Evolutionary conservation across 768 basidiomycete species (phyloP), one percentile per base, ranked within the genome.

Genomic region (Nidularia sp.): DNA sequence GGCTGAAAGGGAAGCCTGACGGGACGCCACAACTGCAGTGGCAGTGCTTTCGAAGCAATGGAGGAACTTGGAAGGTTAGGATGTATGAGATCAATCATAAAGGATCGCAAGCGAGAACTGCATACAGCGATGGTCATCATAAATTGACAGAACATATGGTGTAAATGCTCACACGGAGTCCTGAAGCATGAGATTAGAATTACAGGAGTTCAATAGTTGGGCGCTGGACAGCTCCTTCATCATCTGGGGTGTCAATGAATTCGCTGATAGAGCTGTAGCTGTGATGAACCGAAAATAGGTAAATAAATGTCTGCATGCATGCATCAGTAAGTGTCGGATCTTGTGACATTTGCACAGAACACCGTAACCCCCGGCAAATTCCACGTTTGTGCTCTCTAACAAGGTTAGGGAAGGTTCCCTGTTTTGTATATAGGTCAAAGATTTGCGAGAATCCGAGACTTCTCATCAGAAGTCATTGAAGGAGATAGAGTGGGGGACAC

Each of bases 11-110:
- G 55, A 31, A 43, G 22, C n/a, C 41, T 51, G 49, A 48, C 50
- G 41, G 45, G 51, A 57, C 60, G 60, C 63, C 61, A 61, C 57
- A 59, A 54, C 51, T 53, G 47, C 49, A 33, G 66, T 67, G 66
- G 66, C 66, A 56, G 61, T 67, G 61, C 57, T 53, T 56, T 32
- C 22, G n/a, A 34, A 6, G 44, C 2, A 12, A 31, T 31, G 6
- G 36, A 39, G 36, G 15, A 39, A 15, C 36, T 39, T 9, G 15
- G 36, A 39, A 39, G 36, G 36, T 18, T 18, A 39, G 36, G 36
- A 39, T 9, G 36, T 15, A 9, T 15, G 36, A 9, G 36, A 9
- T 39, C 36, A 39, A 39, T 9, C 36, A 18, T 18, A 18, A 18
- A 18, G 18, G 18, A 18, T 18, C 18, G 18, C 18, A 18, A 18